Evolutionary conservation across 768 basidiomycete species (phyloP), one percentile per base, ranked within the genome.

Genomic region (Serendipita sp.): DNA sequence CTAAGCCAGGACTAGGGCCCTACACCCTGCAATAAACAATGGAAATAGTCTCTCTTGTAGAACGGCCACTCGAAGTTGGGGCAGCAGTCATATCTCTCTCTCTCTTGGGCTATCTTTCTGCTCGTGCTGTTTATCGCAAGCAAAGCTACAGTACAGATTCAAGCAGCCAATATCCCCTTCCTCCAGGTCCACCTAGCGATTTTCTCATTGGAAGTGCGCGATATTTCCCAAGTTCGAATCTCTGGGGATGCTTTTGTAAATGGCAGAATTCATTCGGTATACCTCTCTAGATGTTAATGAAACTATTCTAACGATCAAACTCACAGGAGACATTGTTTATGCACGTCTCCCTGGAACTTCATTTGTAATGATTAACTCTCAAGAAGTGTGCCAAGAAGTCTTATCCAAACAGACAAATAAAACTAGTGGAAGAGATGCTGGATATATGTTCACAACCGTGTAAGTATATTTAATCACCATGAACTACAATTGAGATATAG

Each of bases 161-260:
- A 23, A 23, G 38, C 7, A 41, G 13, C 38, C 38, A 5, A 7
- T 41, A 41, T 51, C 48, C 48, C 7, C 48, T 51, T 18, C 70
- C 70, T 32, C 70, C 70, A 0, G 70, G 70, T 34, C 70, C 70
- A 3, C 67, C 64, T 16, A 64, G 67, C 13, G 66, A 68, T 23
- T 68, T 68, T 5, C 38, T 71, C 13, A 63, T 70, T 2, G 70
- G 70, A 13, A 71, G 69, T 58, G 23, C 68, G 18, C 36, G 67
- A 3, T 66, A 71, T 46, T 67, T 71, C 35, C 70, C 70, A 0
- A 68, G 18, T 11, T 15, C 16, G 13, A 15, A 30, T 30, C 10
- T 54, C 28, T 10, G 28, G 11, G 15, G 30, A 30, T 1, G 23
- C 23, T 66, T 45, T 36, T 48, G 36, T 32, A 32, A 67, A 44